Base-by-base conservation (phyloP, 352 stramenopile genomes). In the Pythium diclinum region DNA sequence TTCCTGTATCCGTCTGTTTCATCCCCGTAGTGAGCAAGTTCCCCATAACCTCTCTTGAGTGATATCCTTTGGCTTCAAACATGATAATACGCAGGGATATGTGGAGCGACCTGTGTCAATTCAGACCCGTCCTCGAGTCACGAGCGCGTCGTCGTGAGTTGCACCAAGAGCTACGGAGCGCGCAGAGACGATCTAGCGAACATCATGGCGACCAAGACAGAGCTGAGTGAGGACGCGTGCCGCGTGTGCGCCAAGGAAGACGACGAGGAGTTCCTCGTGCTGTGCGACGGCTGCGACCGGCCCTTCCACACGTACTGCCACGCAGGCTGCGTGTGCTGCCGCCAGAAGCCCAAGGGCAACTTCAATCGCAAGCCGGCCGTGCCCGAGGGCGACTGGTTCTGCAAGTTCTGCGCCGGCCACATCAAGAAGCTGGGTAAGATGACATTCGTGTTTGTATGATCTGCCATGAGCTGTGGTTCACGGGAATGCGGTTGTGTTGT, bases 321-420 rank as follows among this genome's bases (percentile, higher is more conserved):
- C 63, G 65, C 81, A 11, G 85, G 85, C 56, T 93, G 85, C 72
- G 81, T 85, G 23, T 93, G 85, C 74, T 93, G 85, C 71, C 76
- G 78, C 57, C 74, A 79, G 38, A 91, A 91, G 65, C 85, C 85
- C 54, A 86, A 85, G 67, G 86, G 81, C 73, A 88, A 81, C 67
- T 91, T 91, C 68, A 80, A 78, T 44, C 82, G 82, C 69, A 88
- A 89, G 61, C 82, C 80, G 11, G 69, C 81, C 0, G 85, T 93
- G 59, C 85, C 85, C 33, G 82, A 93, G 25, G 85, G 85, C 63
- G 85, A 93, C 69, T 93, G 85, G 85, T 93, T 91, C 62, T 91
- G 85, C 81, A 93, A 93, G 71, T 90, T 93, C 49, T 93, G 85
- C 63, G 79, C 81, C 13, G 85, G 81, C 23, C 85, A 75, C 46